Evolutionary conservation across 192 early-diverging fungal genomes (phyloP), one percentile per base, ranked within the genome.

Genomic region (Coemansia sp.): DNA sequence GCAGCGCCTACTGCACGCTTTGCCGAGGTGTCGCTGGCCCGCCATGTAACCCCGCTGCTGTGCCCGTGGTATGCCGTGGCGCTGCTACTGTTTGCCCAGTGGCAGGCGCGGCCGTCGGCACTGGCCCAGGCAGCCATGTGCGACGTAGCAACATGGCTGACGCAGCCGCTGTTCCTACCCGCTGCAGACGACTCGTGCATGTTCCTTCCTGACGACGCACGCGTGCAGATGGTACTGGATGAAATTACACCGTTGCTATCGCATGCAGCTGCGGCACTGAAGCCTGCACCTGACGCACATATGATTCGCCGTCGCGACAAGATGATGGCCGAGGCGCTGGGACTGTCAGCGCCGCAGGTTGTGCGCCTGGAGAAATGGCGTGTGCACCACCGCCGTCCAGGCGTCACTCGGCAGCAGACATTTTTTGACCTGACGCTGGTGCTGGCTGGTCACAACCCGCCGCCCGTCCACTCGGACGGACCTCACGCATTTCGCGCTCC

Each of bases 391-490:
- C 73, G 73, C 14, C 73, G 73, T 21, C 12, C 46, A 13, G 73
- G 73, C 55, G 67, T 77, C 20, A 77, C 73, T 0, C 67, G 73
- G 28, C 67, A 70, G 56, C 73, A 77, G 50, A 77, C 73, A 44
- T 77, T 77, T 59, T 77, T 77, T 35, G 73, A 77, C 53, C 66
- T 77, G 55, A 66, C 73, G 23, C 59, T 77, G 35, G 67, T 77
- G 33, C 56, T 77, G 51, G 56, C 50, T 47, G 73, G 73, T 54
- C 73, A 77, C 38, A 62, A 53, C 28, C 72, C 72, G 44, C 72
- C 72, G 45, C 72, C 73, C 3, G 31, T 60, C 21, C 67, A 59
- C 39, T 38, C 55, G 23, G 55, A 61, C 28, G 41, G 26, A 16
- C 57, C 63, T 20, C 73, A 77, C 38, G 43, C 68, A 4, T 61